Base-by-base conservation (phyloP, 345 rosid species). In the Melaleuca alternifolia region DNA sequence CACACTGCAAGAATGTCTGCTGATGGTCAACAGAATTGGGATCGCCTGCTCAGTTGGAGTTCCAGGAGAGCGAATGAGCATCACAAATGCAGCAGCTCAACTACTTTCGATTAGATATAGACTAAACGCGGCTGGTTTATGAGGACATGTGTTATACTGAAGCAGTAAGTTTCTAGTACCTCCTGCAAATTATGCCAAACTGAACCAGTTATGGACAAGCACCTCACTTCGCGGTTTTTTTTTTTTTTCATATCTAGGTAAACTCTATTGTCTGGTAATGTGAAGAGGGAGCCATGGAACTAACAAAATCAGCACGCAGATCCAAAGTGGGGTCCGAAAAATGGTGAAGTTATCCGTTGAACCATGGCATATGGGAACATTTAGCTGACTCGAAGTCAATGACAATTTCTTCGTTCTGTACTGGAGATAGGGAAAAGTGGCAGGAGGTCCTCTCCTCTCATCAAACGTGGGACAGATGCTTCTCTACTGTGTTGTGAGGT, bases 1-100 rank as follows among this genome's bases (percentile, higher is more conserved):
- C 1, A 56, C 13, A 44, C 10, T 57, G 44, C 65, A 71, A 14
- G 88, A 83, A 13, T 84, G 76, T 75, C 20, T 88, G 65, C 15
- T 48, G 11, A 85, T n/a, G 12, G 50, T 87, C 14, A 54, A 84
- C 50, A 53, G 21, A 81, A 85, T 86, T 41, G 91, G 90, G 61
- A 56, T 88, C 2, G 76, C 87, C 53, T 90, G 90, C 50, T 88
- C 90, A 6, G 37, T 24, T 28, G 89, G 83, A 54, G 50, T 77
- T 30, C 85, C 88, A 12, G 51, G 52, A 51, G 87, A 76, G 44
- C n/a, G 84, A 44, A 86, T 76, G 53, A 23, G 48, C 84, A 86
- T 71, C 21, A 6, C 33, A 9, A 15, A 20, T 24, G 87, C 53
- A 16, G 65, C 50, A 15, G 61, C n/a, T 14, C 18, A 85, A 79